These are phyloP conservation scores for Geranium incanum DNA, from an alignment of 441 rosid genomes.

Conservation along the genomic window DNA sequence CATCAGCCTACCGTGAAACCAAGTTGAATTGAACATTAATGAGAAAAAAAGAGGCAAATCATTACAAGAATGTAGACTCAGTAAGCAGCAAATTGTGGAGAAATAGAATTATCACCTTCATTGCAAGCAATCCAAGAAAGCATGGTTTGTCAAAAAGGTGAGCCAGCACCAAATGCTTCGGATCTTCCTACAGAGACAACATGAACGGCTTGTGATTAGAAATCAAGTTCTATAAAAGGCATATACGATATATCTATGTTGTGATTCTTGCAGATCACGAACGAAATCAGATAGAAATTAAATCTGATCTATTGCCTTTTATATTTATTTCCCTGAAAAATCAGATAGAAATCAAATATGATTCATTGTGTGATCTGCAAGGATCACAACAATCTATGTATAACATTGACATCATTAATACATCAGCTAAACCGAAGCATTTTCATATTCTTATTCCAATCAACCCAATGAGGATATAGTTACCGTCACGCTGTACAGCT, in stretches of 20 bases:
- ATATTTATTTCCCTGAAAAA: no score
- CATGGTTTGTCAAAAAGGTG: constrained; percentile 97
- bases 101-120: constrained; percentile 38
- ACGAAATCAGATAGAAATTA: no score
- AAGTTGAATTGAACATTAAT: neutral
- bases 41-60: neutral
- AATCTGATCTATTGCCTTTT: no score
- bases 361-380: no score
- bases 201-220: constrained; percentile 17
- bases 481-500: constrained; percentile 39
- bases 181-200: constrained; percentile 50
- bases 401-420: no score
- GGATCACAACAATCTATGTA: no score
- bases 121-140: constrained; percentile 85
- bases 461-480: neutral
- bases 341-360: no score
- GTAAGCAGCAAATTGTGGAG: neutral
- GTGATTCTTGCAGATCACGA: no score
- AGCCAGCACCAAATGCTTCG: constrained; percentile 73
- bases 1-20: constrained; percentile 55
- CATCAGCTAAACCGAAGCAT: no score
- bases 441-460: no score
- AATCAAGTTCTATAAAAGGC: neutral
- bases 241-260: no score
- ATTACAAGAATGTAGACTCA: neutral